A percentile compares a stretch with the other conserved stretches of the same genome.
Evolutionary conservation across 1,284 basidiomycete species (phyloP).

Genomic region (Schizopora paradoxa): DNA sequence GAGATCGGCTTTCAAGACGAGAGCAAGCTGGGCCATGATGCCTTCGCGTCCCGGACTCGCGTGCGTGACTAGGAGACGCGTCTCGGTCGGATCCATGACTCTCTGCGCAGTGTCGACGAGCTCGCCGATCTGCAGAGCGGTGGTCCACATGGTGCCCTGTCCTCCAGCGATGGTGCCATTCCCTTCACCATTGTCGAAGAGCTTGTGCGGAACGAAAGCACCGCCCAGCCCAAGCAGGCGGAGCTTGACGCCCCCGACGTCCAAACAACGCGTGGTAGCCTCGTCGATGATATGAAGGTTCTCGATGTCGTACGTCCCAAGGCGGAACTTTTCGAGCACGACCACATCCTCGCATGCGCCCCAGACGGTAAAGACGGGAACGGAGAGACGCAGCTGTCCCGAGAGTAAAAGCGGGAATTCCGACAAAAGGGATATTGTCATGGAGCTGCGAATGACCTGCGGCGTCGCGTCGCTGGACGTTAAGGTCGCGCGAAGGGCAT

Average conservation of each 20-base stretch:
- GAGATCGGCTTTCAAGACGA: slow-evolving; percentile 90
- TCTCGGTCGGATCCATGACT: slow-evolving; percentile 90
- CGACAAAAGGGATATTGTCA: slow-evolving; percentile 74
- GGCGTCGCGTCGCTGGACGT: slow-evolving; percentile 63
- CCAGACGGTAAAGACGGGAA: slow-evolving; percentile 96
- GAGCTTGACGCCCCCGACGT: slow-evolving; percentile 91
- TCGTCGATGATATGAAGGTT: slow-evolving; percentile 94
- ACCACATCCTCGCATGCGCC: slow-evolving; percentile 96
- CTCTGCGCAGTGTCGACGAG: slow-evolving; percentile 96
- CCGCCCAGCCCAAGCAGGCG: slow-evolving; percentile 93
- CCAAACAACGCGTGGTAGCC: slow-evolving; percentile 84
- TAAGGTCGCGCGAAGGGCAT: slow-evolving; percentile 76
- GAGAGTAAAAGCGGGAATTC: slow-evolving; percentile 91
- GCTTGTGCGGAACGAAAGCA: slow-evolving; percentile 92
- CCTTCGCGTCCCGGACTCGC: slow-evolving; percentile 92
- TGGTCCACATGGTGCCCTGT: slow-evolving; percentile 99
- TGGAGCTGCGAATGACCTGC: slow-evolving; percentile 55
- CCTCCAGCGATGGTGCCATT: slow-evolving; percentile 95
- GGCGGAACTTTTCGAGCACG: slow-evolving; percentile 89
- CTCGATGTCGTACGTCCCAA: slow-evolving; percentile 74
- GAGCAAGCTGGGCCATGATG: slow-evolving; percentile 84
- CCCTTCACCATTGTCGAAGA: slow-evolving; percentile 96
- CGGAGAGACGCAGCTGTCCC: slow-evolving; percentile 81
- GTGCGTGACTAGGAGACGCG: slow-evolving; percentile 89
- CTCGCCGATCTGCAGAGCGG: slow-evolving; percentile 95